These are phyloP conservation scores for Physcia stellaris DNA, from an alignment of 495 filamentous ascomycete species.

Conservation along the genomic window DNA sequence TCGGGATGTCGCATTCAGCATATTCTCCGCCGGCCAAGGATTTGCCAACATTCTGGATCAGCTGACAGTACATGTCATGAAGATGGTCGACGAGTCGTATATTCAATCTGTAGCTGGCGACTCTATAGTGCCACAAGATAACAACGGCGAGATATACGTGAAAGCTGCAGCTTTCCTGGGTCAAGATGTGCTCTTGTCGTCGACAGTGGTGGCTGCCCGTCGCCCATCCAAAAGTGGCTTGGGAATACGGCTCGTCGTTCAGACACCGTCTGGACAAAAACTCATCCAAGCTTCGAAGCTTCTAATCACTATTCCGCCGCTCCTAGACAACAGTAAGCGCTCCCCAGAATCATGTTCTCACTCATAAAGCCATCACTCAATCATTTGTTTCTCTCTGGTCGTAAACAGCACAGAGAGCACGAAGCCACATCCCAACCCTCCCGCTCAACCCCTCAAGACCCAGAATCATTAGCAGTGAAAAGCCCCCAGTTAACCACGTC, in stretches of 20 bases:
- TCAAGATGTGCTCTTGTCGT: constrained; percentile 16
- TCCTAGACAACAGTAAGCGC: constrained; percentile 18
- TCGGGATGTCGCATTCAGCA: constrained; percentile 16
- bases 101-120: constrained; percentile 12
- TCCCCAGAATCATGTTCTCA: too few species aligned
- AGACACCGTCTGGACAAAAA: constrained; percentile 21
- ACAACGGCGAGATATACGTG: constrained; percentile 30
- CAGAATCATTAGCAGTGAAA: too few species aligned
- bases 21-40: constrained; percentile 21
- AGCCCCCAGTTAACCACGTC: too few species aligned
- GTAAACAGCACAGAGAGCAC: too few species aligned
- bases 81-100: not conserved
- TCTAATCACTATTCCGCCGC: constrained; percentile 31
- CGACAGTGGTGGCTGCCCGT: constrained; percentile 17
- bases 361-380: too few species aligned
- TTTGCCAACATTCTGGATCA: constrained; percentile 25
- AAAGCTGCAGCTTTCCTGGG: constrained; percentile 21
- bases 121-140: constrained; percentile 19
- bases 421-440: too few species aligned
- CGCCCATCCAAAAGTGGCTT: constrained; percentile 12
- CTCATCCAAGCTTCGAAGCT: constrained; percentile 32
- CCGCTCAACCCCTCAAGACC: too few species aligned
- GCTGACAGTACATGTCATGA: constrained; percentile 18
- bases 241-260: constrained; percentile 18
- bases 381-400: too few species aligned